A percentile compares a stretch with the other conserved stretches of the same genome.
phyloP scores from a whole-genome alignment of 2,329 filamentous ascomycete genomes.

The Stachybotrys chlorohalonatus region DNA sequence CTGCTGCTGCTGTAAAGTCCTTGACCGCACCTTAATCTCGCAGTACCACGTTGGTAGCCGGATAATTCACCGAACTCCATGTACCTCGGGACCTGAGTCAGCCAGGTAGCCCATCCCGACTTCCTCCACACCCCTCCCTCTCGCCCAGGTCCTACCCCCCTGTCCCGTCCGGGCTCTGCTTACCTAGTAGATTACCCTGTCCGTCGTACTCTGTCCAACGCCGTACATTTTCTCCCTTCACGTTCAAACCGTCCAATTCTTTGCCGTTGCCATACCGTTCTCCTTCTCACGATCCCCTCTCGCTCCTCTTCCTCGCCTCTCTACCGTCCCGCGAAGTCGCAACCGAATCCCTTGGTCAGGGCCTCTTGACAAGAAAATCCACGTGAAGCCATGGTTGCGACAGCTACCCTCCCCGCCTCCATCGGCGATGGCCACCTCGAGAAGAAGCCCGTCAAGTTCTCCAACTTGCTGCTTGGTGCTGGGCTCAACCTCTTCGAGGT shows the following conservation, averaged over 20 bases:
- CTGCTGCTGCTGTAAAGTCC: background rate
- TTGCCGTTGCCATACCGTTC: constrained; percentile 5
- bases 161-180: background rate
- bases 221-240: constrained; percentile 1
- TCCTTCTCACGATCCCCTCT: constrained; percentile 6
- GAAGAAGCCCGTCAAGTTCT: constrained; percentile 99
- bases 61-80: background rate
- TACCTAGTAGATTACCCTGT: background rate
- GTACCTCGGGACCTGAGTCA: background rate
- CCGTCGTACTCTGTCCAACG: background rate
- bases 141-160: background rate
- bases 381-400: constrained; percentile 53
- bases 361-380: constrained; percentile 50
- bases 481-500: constrained; percentile 95
- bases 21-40: background rate
- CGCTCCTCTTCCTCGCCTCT: constrained; percentile 10
- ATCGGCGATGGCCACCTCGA: constrained; percentile 53
- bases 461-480: constrained; percentile 89
- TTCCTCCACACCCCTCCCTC: background rate
- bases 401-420: constrained; percentile 43
- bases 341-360: constrained; percentile 97
- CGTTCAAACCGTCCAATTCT: constrained; percentile 5
- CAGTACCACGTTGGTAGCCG: background rate
- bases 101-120: background rate
- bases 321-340: constrained; percentile 67